These are phyloP conservation scores for Mycena indigotica DNA, from an alignment of 768 basidiomycete species.

Conservation along the genomic window DNA sequence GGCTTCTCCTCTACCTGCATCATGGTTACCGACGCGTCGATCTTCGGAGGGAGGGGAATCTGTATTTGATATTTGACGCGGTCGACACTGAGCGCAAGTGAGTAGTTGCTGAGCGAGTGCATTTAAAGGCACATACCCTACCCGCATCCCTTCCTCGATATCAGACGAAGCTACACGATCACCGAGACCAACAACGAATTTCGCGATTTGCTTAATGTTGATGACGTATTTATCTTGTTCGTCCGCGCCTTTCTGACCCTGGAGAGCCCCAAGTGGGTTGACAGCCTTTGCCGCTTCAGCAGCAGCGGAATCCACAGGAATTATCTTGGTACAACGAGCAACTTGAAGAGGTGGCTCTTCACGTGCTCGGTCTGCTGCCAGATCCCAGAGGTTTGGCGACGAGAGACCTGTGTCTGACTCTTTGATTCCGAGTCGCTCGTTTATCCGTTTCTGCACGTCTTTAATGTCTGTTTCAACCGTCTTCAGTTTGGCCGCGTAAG, in stretches of 20 bases:
- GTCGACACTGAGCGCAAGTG: constrained; percentile 66
- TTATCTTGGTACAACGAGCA: constrained; percentile 98
- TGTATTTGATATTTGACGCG: constrained; percentile 98
- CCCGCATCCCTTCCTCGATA: constrained; percentile 99
- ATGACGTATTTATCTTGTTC: constrained; percentile 99
- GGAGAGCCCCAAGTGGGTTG: constrained; percentile 73
- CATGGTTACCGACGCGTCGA: constrained; percentile 99
- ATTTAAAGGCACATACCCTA: constrained; percentile 68
- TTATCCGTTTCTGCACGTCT: constrained; percentile 94
- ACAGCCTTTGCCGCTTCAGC: constrained; percentile 79
- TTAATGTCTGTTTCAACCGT: constrained; percentile 90
- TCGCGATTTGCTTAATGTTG: constrained; percentile 99
- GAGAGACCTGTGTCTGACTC: constrained; percentile 98
- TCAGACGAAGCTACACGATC: constrained; percentile 97
- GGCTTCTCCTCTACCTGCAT: constrained; percentile 99
- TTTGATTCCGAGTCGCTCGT: constrained; percentile 98
- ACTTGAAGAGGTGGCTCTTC: constrained; percentile 96
- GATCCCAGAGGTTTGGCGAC: constrained; percentile 96
- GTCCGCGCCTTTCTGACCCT: constrained; percentile 95
- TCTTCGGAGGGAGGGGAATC: constrained; percentile 97
- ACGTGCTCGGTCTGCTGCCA: constrained; percentile 87
- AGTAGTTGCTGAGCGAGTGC: not conserved
- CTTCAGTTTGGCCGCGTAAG: constrained; percentile 88
- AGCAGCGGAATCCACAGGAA: constrained; percentile 74
- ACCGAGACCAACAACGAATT: constrained; percentile 96